Base-by-base conservation (phyloP, 371 early-diverging fungal genomes). In the Sanchytrium tribonematis region DNA sequence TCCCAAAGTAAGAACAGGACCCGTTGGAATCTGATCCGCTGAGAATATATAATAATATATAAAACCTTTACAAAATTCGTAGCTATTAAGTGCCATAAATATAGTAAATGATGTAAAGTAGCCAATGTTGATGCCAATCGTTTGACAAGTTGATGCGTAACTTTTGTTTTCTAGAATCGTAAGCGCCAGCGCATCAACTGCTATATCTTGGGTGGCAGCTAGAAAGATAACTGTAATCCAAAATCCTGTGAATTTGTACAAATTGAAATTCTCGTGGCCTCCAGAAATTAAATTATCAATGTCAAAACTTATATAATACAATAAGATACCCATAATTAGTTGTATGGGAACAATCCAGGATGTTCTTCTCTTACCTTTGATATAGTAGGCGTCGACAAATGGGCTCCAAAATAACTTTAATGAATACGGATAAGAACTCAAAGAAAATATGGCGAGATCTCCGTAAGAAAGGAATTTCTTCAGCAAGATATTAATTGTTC, bases 261-360 rank as follows among this genome's bases (percentile, higher is more conserved):
- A 73, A 70, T 22, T 30, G 30, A 31, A n/a, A 69, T 29, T 31
- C 70, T 66, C 28, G 69, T 28, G n/a, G 71, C 31, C 32, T 73
- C 29, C 66, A 68, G 66, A 69, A 0, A 2, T 1, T 0, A 30
- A 1, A 0, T 69, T 76, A 68, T 93, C 92, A 69, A 93, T 85
- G 48, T 81, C 73, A 27, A 75, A 73, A 30, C 93, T 89, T 30
- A 95, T 80, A 76, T 84, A 81, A 71, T 85, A 77, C 70, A 93
- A 86, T 71, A 87, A 71, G 1, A 83, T 67, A 12, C 87, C 89
- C 0, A 86, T 83, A 66, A 88, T 71, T 12, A 88, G 80, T 73
- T 95, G 94, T 69, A 94, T 93, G 12, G 97, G 97, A n/a, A 94
- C 83, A 69, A 97, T 95, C 97, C 97, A 97, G 29, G 89, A 86